These are phyloP conservation scores for Pinus taeda DNA, from an alignment of 75 land plant genomes.

Conservation along the genomic window DNA sequence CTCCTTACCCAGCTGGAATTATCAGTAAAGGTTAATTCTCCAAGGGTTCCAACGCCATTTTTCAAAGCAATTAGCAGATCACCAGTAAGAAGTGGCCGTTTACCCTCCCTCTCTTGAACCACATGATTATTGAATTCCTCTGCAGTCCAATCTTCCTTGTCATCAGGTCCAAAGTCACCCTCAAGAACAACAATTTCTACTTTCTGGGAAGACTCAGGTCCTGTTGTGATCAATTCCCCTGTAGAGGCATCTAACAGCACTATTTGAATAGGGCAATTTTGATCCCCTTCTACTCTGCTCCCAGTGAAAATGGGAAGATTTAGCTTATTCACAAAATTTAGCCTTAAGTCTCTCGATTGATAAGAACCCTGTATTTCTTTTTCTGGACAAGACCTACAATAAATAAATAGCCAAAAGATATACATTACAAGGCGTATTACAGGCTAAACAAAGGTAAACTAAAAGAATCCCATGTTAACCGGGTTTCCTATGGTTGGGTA, in stretches of 20 bases:
- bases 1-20: conserved; percentile 78
- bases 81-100: conserved; percentile 62
- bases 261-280: conserved; percentile 35
- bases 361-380: conserved; percentile 29
- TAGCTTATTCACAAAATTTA: conserved; percentile 30
- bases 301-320: conserved; percentile 66
- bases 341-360: conserved; percentile 19
- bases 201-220: conserved; percentile 40
- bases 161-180: conserved; percentile 69
- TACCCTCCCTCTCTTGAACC: conserved; percentile 59
- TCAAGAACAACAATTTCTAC: conserved; percentile 62
- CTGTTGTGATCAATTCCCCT: conserved; percentile 20
- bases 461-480: background rate
- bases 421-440: background rate
- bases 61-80: conserved; percentile 29
- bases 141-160: conserved; percentile 51
- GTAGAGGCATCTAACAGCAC: conserved; percentile 31
- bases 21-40: conserved; percentile 53
- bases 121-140: conserved; percentile 32
- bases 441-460: background rate
- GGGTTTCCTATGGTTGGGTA: background rate
- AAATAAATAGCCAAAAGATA: background rate
- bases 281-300: conserved; percentile 37
- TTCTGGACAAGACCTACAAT: conserved; percentile 9
- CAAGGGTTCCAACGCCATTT: conserved; percentile 46